Evolutionary conservation across 2,329 filamentous ascomycete genomes (phyloP).

Genomic region (Fusarium sublunatum): DNA sequence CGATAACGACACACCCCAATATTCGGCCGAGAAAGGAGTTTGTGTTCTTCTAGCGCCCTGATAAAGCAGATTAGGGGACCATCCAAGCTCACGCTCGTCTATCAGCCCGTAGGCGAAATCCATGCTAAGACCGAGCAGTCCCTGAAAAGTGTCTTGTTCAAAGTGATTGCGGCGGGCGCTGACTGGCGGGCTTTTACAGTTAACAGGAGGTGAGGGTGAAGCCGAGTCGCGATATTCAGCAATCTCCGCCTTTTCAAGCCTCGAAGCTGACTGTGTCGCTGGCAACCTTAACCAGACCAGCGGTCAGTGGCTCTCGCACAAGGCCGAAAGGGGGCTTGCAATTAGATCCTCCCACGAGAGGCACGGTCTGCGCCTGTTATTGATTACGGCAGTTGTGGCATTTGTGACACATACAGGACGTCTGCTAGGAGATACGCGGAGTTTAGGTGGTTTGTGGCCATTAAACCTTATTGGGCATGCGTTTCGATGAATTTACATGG

Average conservation of each 20-base stretch:
- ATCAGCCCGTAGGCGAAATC: slow-evolving; percentile 8
- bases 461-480: slow-evolving; percentile 17
- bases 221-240: neutral
- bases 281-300: slow-evolving; percentile 40
- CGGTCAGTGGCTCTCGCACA: slow-evolving; percentile 32
- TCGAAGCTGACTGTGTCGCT: slow-evolving; percentile 30
- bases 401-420: slow-evolving; percentile 1
- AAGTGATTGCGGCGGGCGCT: slow-evolving; percentile 7
- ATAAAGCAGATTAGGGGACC: slow-evolving; percentile 40
- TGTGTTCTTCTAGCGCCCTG: slow-evolving; percentile 6
- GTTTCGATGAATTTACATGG: slow-evolving; percentile 11
- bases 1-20: slow-evolving; percentile 24
- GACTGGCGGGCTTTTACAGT: slow-evolving; percentile 16
- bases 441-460: slow-evolving; percentile 6
- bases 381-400: slow-evolving; percentile 14
- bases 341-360: slow-evolving; percentile 10
- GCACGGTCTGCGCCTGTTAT: slow-evolving; percentile 18
- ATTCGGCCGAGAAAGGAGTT: slow-evolving; percentile 28
- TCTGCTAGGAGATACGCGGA: slow-evolving; percentile 18
- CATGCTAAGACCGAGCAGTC: slow-evolving; percentile 14
- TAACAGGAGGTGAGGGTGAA: neutral
- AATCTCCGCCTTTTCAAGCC: slow-evolving; percentile 38
- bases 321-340: slow-evolving; percentile 11
- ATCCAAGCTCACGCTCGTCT: slow-evolving; percentile 17
- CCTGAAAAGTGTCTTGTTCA: slow-evolving; percentile 8